Conservation (phyloP, 2,329 filamentous ascomycete species). For the Talaromyces funiculosus region DNA sequence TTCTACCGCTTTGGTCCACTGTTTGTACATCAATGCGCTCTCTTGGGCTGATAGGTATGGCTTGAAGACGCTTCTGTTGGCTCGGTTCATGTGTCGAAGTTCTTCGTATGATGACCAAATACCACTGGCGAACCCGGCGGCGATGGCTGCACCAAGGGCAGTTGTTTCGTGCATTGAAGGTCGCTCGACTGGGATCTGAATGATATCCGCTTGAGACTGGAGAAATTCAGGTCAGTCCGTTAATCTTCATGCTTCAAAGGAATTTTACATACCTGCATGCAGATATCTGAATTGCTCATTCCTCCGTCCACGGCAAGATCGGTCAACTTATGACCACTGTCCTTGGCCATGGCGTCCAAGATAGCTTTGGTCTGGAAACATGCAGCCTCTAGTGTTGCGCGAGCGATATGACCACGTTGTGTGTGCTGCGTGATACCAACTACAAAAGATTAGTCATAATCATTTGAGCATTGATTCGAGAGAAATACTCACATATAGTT, state of each 20-base stretch:
- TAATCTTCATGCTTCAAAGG: not conserved
- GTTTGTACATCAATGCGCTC: conserved; percentile 59
- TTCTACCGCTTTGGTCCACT: conserved; percentile 71
- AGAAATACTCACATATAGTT: conserved; percentile 61
- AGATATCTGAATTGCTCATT: conserved; percentile 80
- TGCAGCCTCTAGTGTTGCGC: conserved; percentile 82
- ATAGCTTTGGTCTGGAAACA: conserved; percentile 93
- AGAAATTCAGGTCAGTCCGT: not conserved
- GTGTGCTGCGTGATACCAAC: conserved; percentile 83
- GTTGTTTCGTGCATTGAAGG: conserved; percentile 89
- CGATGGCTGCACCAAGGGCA: conserved; percentile 79
- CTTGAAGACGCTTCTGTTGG: conserved; percentile 63
- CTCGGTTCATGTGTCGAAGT: conserved; percentile 65
- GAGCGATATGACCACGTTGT: conserved; percentile 76
- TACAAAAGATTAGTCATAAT: conserved; percentile 22
- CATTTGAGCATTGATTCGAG: not conserved
- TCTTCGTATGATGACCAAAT: conserved; percentile 74
- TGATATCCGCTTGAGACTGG: conserved; percentile 77
- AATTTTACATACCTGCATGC: conserved; percentile 64
- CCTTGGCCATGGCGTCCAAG: conserved; percentile 82
- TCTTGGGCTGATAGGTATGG: conserved; percentile 58
- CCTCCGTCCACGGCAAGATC: conserved; percentile 81
- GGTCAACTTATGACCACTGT: conserved; percentile 69
- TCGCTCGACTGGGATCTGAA: conserved; percentile 74
- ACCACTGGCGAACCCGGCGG: conserved; percentile 75